Percentiles rank a stretch among this genome's conserved stretches.
These are phyloP conservation scores for Cladorrhinum sp. DNA, from an alignment of 2,329 filamentous ascomycete species.

Conservation along the genomic window DNA sequence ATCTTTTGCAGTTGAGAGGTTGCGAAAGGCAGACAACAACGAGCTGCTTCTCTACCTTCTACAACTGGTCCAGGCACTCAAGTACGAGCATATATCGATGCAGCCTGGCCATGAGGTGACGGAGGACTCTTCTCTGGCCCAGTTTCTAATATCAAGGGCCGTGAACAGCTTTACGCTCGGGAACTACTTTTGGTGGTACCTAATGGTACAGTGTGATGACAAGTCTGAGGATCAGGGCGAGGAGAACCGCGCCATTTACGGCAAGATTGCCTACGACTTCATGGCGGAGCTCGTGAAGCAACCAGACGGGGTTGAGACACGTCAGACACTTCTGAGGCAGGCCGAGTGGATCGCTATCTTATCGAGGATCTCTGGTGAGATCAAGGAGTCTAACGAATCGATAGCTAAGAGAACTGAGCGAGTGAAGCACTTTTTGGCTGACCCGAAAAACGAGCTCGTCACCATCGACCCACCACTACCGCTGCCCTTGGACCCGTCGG, in stretches of 20 bases:
- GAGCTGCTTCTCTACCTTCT: slow-evolving; percentile 88
- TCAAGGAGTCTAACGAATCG: slow-evolving; percentile 75
- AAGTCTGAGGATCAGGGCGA: slow-evolving; percentile 69
- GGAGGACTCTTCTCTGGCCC: slow-evolving; percentile 79
- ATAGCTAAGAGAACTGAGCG: slow-evolving; percentile 77
- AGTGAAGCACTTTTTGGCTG: slow-evolving; percentile 78
- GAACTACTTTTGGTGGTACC: slow-evolving; percentile 96
- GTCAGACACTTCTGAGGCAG: slow-evolving; percentile 77
- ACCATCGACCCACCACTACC: slow-evolving; percentile 82
- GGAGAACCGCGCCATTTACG: slow-evolving; percentile 80
- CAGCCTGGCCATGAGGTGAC: slow-evolving; percentile 59
- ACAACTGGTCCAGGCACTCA: slow-evolving; percentile 92
- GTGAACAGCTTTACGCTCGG: slow-evolving; percentile 85
- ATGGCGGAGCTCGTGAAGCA: slow-evolving; percentile 80
- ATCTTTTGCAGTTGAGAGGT: slow-evolving; percentile 86
- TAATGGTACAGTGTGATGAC: slow-evolving; percentile 97
- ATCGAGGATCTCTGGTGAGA: slow-evolving; percentile 83
- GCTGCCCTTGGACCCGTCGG: slow-evolving; percentile 80
- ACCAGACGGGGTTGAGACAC: slow-evolving; percentile 66
- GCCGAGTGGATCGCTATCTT: slow-evolving; percentile 85
- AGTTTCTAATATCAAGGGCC: slow-evolving; percentile 84
- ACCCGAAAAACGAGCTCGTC: slow-evolving; percentile 85
- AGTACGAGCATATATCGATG: slow-evolving; percentile 77
- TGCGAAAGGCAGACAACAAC: slow-evolving; percentile 88
- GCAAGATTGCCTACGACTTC: slow-evolving; percentile 92